Percentiles rank a stretch among this genome's conserved stretches.
phyloP scores from a whole-genome alignment of 2,329 filamentous ascomycete genomes.

The Sporothrix variecibatus region DNA sequence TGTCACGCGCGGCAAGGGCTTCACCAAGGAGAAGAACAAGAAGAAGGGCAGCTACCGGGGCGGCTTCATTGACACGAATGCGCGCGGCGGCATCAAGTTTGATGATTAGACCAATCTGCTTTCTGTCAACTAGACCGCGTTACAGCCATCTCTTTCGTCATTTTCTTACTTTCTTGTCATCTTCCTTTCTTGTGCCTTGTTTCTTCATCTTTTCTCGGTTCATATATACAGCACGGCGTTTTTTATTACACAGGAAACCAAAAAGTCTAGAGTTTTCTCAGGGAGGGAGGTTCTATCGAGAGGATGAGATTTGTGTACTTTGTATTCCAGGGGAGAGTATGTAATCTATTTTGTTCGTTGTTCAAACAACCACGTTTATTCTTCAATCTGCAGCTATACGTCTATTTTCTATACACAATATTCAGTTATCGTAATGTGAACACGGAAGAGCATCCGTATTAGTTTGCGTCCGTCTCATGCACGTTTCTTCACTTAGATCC shows the following conservation, averaged over 20 bases:
- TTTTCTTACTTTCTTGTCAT: neutral
- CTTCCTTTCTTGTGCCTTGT: neutral
- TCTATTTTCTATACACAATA: no score
- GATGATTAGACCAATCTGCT: constrained; percentile 47
- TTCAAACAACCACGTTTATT: neutral
- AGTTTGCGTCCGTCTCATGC: neutral
- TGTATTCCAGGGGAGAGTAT: neutral
- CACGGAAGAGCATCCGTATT: neutral
- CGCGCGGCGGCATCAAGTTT: constrained; percentile 89
- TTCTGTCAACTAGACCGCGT: neutral
- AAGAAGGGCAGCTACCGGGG: constrained; percentile 92
- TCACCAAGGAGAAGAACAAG: constrained; percentile 99
- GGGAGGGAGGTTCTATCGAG: neutral
- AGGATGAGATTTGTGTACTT: neutral
- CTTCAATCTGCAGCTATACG: neutral
- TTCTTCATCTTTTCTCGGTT: neutral
- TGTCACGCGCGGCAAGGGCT: constrained; percentile 91
- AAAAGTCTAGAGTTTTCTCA: neutral
- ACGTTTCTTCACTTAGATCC: neutral
- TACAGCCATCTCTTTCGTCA: neutral
- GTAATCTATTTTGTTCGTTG: neutral
- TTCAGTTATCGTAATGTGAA: neutral
- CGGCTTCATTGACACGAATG: constrained; percentile 79
- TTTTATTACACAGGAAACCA: neutral
- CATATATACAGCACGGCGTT: constrained; percentile 27